Conservation (phyloP, 106 monocot species). For the Agapanthus africanus region DNA sequence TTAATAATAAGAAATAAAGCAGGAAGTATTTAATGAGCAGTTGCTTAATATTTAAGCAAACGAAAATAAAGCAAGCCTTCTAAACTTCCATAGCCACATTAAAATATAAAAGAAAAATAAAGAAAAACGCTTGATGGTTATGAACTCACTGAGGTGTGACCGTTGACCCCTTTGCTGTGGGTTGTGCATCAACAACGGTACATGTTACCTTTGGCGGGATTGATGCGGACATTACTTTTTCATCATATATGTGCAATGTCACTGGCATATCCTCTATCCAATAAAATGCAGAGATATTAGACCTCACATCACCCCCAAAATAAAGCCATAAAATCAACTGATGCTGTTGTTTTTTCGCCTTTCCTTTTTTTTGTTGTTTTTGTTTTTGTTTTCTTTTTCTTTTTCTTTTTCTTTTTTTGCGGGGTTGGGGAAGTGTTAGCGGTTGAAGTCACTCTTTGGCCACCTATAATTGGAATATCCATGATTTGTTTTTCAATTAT, state of each 20-base stretch:
- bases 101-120: neutral
- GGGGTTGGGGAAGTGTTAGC: no score
- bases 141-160: slow-evolving; percentile 79
- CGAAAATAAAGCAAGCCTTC: neutral
- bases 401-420: no score
- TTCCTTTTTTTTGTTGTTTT: no score
- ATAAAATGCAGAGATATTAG: no score
- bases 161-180: slow-evolving; percentile 70
- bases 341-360: no score
- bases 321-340: neutral
- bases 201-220: slow-evolving; percentile 82
- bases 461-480: neutral
- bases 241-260: slow-evolving; percentile 74
- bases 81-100: neutral
- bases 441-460: no score
- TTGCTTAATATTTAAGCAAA: neutral
- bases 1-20: neutral
- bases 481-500: neutral
- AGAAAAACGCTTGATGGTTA: neutral
- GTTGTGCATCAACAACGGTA: slow-evolving; percentile 82
- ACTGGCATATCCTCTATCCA: slow-evolving; percentile 71
- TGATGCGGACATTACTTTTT: slow-evolving; percentile 82
- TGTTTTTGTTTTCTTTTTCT: no score
- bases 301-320: neutral
- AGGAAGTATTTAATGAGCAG: neutral